Evolutionary conservation across 1,284 basidiomycete species (phyloP).

Genomic region (Naganishia cerealis): DNA sequence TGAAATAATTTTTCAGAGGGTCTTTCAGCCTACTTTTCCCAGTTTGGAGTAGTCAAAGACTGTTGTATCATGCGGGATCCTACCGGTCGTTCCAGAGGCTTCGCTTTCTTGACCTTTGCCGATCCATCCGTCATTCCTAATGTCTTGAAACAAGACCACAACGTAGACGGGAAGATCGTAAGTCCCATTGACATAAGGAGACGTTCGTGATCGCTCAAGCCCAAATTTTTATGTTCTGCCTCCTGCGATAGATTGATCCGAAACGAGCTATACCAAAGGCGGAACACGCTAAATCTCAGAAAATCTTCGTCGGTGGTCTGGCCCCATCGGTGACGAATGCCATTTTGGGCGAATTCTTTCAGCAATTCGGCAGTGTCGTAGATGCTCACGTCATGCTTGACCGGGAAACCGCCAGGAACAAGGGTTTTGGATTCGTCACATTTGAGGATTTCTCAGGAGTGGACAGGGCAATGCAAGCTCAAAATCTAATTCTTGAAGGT

Average conservation of each 20-base stretch:
- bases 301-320: slow-evolving; percentile 93
- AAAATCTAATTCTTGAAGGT: slow-evolving; percentile 85
- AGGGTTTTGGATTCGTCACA: slow-evolving; percentile 97
- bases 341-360: slow-evolving; percentile 87
- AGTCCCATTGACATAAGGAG: slow-evolving; percentile 45
- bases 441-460: slow-evolving; percentile 83
- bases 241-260: slow-evolving; percentile 81
- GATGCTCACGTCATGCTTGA: slow-evolving; percentile 99
- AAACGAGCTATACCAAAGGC: slow-evolving; percentile 96
- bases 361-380: slow-evolving; percentile 83
- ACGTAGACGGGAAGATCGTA: slow-evolving; percentile 89
- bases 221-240: neutral
- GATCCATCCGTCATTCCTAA: slow-evolving; percentile 82
- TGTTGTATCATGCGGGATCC: slow-evolving; percentile 95
- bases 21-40: slow-evolving; percentile 78
- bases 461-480: slow-evolving; percentile 77
- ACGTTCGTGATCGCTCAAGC: neutral
- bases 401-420: slow-evolving; percentile 88
- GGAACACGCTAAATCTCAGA: slow-evolving; percentile 85
- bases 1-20: slow-evolving; percentile 60
- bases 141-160: slow-evolving; percentile 84
- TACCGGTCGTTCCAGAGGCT: slow-evolving; percentile 83
- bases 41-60: slow-evolving; percentile 86
- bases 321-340: slow-evolving; percentile 88
- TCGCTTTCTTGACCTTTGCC: slow-evolving; percentile 89